Evolutionary conservation across 257 asterid genomes (phyloP).

Genomic region (Scutellaria galericulata): DNA sequence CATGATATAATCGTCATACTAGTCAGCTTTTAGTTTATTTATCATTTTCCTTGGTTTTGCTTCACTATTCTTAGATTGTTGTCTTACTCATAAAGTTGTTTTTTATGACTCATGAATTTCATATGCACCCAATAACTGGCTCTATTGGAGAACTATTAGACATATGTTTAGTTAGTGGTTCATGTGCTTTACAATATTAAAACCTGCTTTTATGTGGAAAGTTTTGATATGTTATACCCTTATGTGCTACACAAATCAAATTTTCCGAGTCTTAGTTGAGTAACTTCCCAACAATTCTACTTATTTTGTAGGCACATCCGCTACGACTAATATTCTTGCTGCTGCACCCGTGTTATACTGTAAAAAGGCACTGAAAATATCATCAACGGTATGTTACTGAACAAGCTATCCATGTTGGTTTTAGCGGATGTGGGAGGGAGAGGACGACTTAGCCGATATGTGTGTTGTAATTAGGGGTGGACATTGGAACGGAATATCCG

Average conservation of each 20-base stretch:
- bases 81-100: neutral
- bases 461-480: conserved; percentile 23
- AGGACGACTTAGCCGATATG: conserved; percentile 32
- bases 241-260: no score
- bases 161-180: no score
- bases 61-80: neutral
- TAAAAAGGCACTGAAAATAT: conserved; percentile 68
- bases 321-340: conserved; percentile 84
- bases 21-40: neutral
- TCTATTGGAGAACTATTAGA: neutral
- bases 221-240: no score
- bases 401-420: conserved; percentile 19
- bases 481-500: no score
- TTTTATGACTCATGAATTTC: neutral
- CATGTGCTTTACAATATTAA: no score
- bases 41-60: neutral
- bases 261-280: no score
- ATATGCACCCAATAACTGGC: conserved; percentile 10
- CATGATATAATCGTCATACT: neutral
- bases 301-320: conserved; percentile 67
- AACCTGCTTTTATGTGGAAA: no score
- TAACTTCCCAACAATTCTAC: conserved; percentile 20
- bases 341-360: conserved; percentile 97
- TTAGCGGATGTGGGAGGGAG: neutral
- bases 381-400: conserved; percentile 64